Conservation (phyloP, 441 rosid species). For the Populus hybrid region DNA sequence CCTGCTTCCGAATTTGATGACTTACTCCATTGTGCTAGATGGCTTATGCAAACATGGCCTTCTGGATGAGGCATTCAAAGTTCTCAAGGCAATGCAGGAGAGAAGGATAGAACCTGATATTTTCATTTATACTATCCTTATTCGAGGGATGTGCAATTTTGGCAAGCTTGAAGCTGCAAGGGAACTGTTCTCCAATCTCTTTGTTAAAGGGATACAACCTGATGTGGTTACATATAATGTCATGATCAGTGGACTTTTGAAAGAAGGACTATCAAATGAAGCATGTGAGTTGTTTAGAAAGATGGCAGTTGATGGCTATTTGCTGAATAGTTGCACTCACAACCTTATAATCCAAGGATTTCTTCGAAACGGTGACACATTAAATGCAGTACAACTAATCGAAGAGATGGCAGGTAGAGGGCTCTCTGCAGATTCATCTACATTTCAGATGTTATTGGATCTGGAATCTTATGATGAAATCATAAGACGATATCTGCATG, state of each 20-base stretch:
- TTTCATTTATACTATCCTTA: conserved; percentile 10
- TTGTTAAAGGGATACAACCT: not conserved
- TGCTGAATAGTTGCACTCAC: conserved; percentile 4
- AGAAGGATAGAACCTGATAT: conserved; percentile 1
- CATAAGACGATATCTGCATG: not conserved
- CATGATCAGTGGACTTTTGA: conserved; percentile 13
- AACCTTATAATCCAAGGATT: conserved; percentile 19
- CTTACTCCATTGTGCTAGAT: not conserved
- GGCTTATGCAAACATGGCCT: conserved; percentile 6
- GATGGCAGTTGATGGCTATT: conserved; percentile 16
- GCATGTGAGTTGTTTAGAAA: conserved; percentile 9
- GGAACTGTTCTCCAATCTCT: not conserved
- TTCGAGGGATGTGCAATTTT: conserved; percentile 10
- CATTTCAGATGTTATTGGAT: conserved; percentile 5
- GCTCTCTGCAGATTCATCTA: conserved; percentile 12
- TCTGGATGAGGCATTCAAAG: not conserved
- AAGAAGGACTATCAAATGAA: not conserved
- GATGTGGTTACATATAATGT: not conserved
- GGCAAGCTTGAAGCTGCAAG: conserved; percentile 6
- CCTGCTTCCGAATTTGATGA: not conserved
- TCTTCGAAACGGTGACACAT: not conserved
- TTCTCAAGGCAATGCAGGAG: not conserved
- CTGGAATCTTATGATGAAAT: not conserved
- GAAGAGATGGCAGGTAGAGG: conserved; percentile 14
- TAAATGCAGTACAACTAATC: conserved; percentile 7